These are phyloP conservation scores for Cladorrhinum samala DNA, from an alignment of 495 filamentous ascomycete genomes.

Conservation along the genomic window DNA sequence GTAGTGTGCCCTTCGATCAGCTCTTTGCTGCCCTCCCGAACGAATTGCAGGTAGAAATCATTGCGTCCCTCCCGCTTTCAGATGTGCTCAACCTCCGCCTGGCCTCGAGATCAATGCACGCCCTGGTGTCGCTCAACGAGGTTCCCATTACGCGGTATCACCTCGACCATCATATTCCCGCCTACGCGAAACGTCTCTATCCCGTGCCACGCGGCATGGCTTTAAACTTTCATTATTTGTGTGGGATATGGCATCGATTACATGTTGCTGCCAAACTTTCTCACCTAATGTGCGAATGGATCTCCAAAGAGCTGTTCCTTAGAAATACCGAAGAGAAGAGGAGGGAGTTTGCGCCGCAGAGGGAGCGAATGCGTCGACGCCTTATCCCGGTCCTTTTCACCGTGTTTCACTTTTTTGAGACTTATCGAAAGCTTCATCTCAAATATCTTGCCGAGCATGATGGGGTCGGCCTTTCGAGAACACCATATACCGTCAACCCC, in stretches of 20 bases:
- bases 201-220: constrained; percentile 36
- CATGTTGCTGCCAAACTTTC: constrained; percentile 52
- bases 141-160: constrained; percentile 50
- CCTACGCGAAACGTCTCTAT: constrained; percentile 48
- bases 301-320: constrained; percentile 52
- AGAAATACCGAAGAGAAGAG: constrained; percentile 43
- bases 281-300: constrained; percentile 47
- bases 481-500: constrained; percentile 44
- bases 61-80: constrained; percentile 48
- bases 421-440: constrained; percentile 48
- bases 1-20: constrained; percentile 39
- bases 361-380: constrained; percentile 50
- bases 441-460: constrained; percentile 40
- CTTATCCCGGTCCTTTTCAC: constrained; percentile 51
- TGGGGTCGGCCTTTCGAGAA: constrained; percentile 31
- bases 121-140: constrained; percentile 51
- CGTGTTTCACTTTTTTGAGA: constrained; percentile 55
- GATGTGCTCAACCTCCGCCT: constrained; percentile 47
- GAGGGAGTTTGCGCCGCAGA: constrained; percentile 46
- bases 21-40: constrained; percentile 47
- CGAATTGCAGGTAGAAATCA: constrained; percentile 51
- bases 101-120: constrained; percentile 48
- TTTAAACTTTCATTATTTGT: constrained; percentile 50
- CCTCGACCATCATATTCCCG: constrained; percentile 45
- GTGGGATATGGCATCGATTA: constrained; percentile 52